phyloP scores from a whole-genome alignment of 2,329 filamentous ascomycete genomes.

The Aspergillus transmontanensis region DNA sequence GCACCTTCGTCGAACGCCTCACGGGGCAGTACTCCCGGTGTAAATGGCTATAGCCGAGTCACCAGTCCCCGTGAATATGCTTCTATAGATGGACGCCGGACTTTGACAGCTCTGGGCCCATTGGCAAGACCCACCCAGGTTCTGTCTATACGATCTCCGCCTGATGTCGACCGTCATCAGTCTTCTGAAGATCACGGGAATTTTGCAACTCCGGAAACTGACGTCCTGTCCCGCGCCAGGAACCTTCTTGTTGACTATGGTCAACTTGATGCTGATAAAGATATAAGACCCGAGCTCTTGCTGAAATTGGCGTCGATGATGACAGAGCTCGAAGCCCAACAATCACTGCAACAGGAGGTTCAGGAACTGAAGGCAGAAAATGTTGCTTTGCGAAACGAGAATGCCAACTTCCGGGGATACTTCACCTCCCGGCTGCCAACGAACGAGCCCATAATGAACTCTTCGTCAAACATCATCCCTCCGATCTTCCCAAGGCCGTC shows the following conservation, averaged over 20 bases:
- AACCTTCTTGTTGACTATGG: constrained; percentile 17
- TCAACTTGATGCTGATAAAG: constrained; percentile 12
- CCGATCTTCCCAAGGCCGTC: constrained; percentile 14
- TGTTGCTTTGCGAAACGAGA: constrained; percentile 25
- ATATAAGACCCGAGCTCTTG: constrained; percentile 21
- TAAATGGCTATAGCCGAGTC: neutral
- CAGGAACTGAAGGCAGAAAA: constrained; percentile 27
- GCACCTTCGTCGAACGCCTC: constrained; percentile 14
- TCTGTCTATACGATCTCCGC: neutral
- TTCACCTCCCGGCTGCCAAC: constrained; percentile 19
- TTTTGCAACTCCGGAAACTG: neutral
- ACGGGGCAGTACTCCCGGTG: constrained; percentile 14
- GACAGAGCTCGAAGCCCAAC: constrained; percentile 23
- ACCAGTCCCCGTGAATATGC: constrained; percentile 1
- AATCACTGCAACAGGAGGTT: constrained; percentile 20
- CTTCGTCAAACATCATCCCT: constrained; percentile 8
- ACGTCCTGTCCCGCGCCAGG: constrained; percentile 8
- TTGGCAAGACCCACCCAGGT: neutral
- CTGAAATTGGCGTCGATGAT: constrained; percentile 28
- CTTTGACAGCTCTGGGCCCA: neutral
- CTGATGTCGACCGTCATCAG: neutral
- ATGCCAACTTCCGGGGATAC: constrained; percentile 24
- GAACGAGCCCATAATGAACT: constrained; percentile 10
- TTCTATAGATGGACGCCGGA: neutral
- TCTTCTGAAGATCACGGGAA: neutral